These are phyloP conservation scores for Clavispora vitiphila DNA, from an alignment of 805 yeast genomes.

Conservation along the genomic window DNA sequence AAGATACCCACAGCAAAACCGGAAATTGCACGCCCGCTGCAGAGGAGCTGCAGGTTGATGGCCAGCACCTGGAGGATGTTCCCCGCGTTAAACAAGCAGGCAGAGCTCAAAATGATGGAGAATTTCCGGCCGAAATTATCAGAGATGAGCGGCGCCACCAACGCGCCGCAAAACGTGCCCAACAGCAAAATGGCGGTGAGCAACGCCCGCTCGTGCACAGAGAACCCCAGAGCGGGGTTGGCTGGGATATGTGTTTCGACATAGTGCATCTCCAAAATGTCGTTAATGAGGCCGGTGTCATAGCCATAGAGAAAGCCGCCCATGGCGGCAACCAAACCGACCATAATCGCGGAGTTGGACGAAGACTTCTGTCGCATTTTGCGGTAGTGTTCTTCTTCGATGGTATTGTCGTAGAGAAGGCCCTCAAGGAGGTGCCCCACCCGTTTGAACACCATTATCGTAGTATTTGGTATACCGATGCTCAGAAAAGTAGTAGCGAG, in stretches of 20 bases:
- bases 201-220: slow-evolving; percentile 61
- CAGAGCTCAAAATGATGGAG: slow-evolving; percentile 57
- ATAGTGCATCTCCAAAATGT: slow-evolving; percentile 69
- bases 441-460: not conserved
- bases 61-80: slow-evolving; percentile 62
- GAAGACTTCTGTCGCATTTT: slow-evolving; percentile 45
- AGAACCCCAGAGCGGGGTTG: slow-evolving; percentile 39
- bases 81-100: slow-evolving; percentile 65
- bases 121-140: slow-evolving; percentile 70
- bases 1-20: slow-evolving; percentile 78
- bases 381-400: slow-evolving; percentile 32
- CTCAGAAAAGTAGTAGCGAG: not conserved
- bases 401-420: slow-evolving; percentile 30
- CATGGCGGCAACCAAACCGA: slow-evolving; percentile 80
- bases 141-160: slow-evolving; percentile 47
- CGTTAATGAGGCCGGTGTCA: slow-evolving; percentile 84
- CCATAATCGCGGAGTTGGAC: slow-evolving; percentile 59
- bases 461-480: not conserved
- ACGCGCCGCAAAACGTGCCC: slow-evolving; percentile 75
- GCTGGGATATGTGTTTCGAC: slow-evolving; percentile 54
- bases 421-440: slow-evolving; percentile 14
- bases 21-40: slow-evolving; percentile 68
- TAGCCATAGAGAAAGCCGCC: slow-evolving; percentile 90
- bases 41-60: slow-evolving; percentile 44
- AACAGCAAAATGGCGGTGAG: slow-evolving; percentile 75